Percentiles rank a stretch among this genome's conserved stretches.
phyloP scores from a whole-genome alignment of 1,139 yeast species.

The Candida glucosophila region DNA sequence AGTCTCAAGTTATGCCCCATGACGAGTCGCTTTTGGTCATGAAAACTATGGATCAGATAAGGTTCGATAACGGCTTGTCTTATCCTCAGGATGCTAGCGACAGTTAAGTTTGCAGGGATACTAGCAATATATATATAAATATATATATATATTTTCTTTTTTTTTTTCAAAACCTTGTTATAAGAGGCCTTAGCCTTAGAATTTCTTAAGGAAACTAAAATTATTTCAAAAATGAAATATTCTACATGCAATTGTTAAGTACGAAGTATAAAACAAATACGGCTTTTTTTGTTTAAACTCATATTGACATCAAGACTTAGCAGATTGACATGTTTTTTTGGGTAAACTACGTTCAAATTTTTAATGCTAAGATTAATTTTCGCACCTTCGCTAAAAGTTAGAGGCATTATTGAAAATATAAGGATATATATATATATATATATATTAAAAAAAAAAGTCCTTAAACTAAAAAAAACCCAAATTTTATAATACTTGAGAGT shows the following conservation, averaged over 20 bases:
- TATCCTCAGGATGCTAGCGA: constrained; percentile 27
- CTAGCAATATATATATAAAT: background rate
- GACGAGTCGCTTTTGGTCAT: constrained; percentile 36
- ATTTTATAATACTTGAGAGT: too few species aligned
- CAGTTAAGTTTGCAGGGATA: background rate
- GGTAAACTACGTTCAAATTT: too few species aligned
- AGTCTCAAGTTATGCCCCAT: constrained; percentile 29
- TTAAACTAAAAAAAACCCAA: too few species aligned
- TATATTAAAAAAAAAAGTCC: too few species aligned
- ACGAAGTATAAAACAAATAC: background rate
- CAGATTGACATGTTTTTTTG: too few species aligned
- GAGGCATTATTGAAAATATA: too few species aligned
- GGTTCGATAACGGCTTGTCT: constrained; percentile 30
- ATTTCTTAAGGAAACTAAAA: background rate
- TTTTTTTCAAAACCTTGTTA: background rate
- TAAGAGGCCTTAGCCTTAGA: background rate
- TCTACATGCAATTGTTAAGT: background rate
- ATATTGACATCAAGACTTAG: too few species aligned
- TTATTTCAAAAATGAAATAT: background rate
- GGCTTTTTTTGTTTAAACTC: background rate
- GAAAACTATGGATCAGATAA: constrained; percentile 35
- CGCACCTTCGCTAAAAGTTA: too few species aligned
- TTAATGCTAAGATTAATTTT: too few species aligned
- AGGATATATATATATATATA: too few species aligned
- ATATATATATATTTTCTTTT: too few species aligned